phyloP scores from a whole-genome alignment of 352 stramenopile genomes.

The Phytophthora cactorum region DNA sequence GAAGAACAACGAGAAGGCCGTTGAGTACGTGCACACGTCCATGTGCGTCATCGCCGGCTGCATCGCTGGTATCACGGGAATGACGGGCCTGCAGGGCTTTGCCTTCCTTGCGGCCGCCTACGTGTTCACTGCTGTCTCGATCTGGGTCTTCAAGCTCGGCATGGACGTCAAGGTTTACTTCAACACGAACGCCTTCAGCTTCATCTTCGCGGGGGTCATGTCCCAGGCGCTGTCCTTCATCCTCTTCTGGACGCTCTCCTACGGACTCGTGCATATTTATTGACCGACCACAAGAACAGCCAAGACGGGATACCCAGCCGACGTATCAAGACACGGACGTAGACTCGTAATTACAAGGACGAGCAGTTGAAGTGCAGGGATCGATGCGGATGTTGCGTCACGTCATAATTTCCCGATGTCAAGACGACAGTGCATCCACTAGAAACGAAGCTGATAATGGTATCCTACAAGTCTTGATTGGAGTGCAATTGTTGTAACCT shows the following conservation, averaged over 20 bases:
- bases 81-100: slow-evolving; percentile 80
- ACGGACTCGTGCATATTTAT: slow-evolving; percentile 92
- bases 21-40: slow-evolving; percentile 82
- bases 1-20: slow-evolving; percentile 78
- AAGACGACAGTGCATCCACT: background rate
- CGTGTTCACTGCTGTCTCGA: slow-evolving; percentile 64
- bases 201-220: slow-evolving; percentile 78
- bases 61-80: slow-evolving; percentile 81
- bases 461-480: slow-evolving; percentile 9
- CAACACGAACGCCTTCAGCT: slow-evolving; percentile 70
- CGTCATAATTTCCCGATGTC: background rate
- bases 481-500: slow-evolving; percentile 1
- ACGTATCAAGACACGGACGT: background rate
- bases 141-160: slow-evolving; percentile 78
- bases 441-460: slow-evolving; percentile 12
- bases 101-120: slow-evolving; percentile 73
- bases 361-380: background rate
- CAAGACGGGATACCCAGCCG: slow-evolving; percentile 2
- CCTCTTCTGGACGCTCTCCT: slow-evolving; percentile 90
- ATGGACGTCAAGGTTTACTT: slow-evolving; percentile 84
- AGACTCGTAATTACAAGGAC: background rate
- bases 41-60: slow-evolving; percentile 87
- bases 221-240: slow-evolving; percentile 86
- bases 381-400: background rate
- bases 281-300: slow-evolving; percentile 37